Evolutionary conservation across 2,329 filamentous ascomycete species (phyloP).

Genomic region (Aspergillus pseudoviridinutans): DNA sequence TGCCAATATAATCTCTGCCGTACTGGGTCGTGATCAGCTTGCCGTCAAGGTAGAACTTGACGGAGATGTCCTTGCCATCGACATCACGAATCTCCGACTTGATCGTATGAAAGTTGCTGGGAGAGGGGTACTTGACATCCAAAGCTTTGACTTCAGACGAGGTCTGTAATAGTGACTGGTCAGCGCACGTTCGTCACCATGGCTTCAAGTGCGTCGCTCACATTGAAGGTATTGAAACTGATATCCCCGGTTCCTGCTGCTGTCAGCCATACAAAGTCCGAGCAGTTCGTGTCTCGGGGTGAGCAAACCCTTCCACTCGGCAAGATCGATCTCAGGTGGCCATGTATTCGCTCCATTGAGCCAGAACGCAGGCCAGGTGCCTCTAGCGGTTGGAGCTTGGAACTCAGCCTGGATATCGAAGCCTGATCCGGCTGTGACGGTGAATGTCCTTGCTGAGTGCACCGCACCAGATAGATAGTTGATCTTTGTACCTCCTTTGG

Average conservation of each 20-base stretch:
- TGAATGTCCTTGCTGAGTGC: slow-evolving; percentile 42
- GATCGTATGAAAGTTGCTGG: slow-evolving; percentile 49
- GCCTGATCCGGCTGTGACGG: slow-evolving; percentile 35
- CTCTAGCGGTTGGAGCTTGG: slow-evolving; percentile 35
- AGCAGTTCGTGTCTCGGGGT: not conserved
- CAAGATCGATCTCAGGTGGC: slow-evolving; percentile 59
- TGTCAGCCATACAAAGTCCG: not conserved
- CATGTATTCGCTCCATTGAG: slow-evolving; percentile 52
- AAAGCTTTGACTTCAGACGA: slow-evolving; percentile 44
- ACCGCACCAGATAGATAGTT: slow-evolving; percentile 52
- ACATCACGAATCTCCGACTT: slow-evolving; percentile 49
- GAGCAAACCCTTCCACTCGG: slow-evolving; percentile 54
- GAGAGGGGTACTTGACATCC: slow-evolving; percentile 47
- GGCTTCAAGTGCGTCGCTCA: not conserved
- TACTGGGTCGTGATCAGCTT: slow-evolving; percentile 48
- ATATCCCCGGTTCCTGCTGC: slow-evolving; percentile 27
- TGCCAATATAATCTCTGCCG: slow-evolving; percentile 48
- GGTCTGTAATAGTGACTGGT: slow-evolving; percentile 20
- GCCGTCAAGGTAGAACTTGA: slow-evolving; percentile 54
- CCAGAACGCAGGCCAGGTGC: slow-evolving; percentile 60
- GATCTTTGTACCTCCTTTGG: slow-evolving; percentile 35
- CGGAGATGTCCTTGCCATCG: slow-evolving; percentile 51
- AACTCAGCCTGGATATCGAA: slow-evolving; percentile 40
- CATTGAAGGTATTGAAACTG: slow-evolving; percentile 24
- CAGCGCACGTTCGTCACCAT: not conserved